Conservation (phyloP, 1,284 basidiomycete species). For the Rhodotorula mucilaginosa region DNA sequence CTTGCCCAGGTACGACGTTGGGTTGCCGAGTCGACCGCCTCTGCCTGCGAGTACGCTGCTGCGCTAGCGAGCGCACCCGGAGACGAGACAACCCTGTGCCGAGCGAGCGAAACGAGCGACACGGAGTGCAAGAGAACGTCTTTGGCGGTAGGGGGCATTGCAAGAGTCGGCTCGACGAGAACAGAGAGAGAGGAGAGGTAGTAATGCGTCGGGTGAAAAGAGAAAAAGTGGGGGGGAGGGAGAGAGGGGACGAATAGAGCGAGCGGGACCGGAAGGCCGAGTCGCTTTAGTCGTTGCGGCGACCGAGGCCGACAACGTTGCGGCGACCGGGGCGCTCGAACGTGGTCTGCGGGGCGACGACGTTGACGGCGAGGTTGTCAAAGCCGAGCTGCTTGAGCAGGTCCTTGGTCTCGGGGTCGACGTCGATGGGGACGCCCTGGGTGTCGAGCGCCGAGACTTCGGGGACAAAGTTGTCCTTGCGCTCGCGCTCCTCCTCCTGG, state of each 20-base stretch:
- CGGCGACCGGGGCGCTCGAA: constrained; percentile 38
- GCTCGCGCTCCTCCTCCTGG: constrained; percentile 99
- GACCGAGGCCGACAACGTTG: constrained; percentile 37
- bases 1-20: no score
- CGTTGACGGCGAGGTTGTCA: constrained; percentile 73
- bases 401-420: constrained; percentile 88
- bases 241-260: no score
- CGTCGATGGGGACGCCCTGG: constrained; percentile 67
- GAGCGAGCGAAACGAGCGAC: no score
- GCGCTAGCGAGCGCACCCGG: no score
- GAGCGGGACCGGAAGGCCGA: background rate
- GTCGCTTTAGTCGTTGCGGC: constrained; percentile 23
- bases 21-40: no score
- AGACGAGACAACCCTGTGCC: no score
- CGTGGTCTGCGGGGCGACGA: constrained; percentile 62
- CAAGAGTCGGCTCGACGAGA: background rate
- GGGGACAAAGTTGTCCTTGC: constrained; percentile 98
- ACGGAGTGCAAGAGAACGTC: background rate
- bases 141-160: no score
- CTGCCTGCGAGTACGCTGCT: no score
- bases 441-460: constrained; percentile 92
- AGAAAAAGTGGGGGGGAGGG: background rate
- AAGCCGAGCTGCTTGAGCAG: constrained; percentile 87
- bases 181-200: background rate
- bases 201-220: background rate